Evolutionary conservation across 108 stramenopile species (phyloP).

Genomic region (Discostella pseudostelligera): DNA sequence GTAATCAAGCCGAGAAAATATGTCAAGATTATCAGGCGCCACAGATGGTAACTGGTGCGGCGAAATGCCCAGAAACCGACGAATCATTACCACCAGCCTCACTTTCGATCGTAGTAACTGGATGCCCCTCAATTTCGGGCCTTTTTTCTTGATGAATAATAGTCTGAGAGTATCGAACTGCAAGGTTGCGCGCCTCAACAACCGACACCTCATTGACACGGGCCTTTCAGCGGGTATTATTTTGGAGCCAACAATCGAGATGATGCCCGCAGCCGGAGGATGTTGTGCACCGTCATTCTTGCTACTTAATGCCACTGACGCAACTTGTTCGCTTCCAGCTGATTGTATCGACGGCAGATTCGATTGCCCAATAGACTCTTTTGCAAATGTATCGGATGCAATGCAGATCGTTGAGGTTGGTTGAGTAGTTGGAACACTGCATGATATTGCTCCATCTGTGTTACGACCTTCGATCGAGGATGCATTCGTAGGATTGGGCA

Average conservation of each 20-base stretch:
- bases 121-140: constrained; percentile 9
- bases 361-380: too few species aligned
- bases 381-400: too few species aligned
- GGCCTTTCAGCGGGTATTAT: neutral
- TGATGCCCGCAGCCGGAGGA: neutral
- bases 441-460: too few species aligned
- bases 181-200: constrained; percentile 6
- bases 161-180: constrained; percentile 2
- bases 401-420: too few species aligned
- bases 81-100: constrained; percentile 15
- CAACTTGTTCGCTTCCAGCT: neutral
- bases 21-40: constrained; percentile 10
- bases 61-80: neutral
- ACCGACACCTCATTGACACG: neutral
- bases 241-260: neutral
- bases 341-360: too few species aligned
- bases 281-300: neutral
- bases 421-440: too few species aligned
- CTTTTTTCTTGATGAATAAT: neutral
- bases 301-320: too few species aligned
- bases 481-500: too few species aligned
- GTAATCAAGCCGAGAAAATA: neutral
- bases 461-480: too few species aligned
- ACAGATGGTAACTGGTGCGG: neutral
- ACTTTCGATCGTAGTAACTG: constrained; percentile 14